These are phyloP conservation scores for Epichloe scottii DNA, from an alignment of 2,329 filamentous ascomycete species.

Conservation along the genomic window DNA sequence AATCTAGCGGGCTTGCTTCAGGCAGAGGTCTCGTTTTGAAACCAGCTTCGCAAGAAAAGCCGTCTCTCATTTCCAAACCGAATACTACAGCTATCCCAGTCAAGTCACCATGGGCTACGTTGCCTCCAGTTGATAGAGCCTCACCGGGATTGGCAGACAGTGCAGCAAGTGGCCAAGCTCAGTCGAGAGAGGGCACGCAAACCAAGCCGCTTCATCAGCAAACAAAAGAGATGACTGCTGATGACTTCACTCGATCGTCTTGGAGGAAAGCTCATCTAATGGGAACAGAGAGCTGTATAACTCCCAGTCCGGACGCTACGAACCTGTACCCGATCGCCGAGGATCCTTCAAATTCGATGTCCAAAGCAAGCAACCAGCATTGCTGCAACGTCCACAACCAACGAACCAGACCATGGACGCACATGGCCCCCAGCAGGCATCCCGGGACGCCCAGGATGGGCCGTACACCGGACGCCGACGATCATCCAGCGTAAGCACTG, in stretches of 20 bases:
- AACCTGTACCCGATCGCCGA: conserved; percentile 72
- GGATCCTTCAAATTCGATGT: conserved; percentile 55
- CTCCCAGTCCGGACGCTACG: conserved; percentile 87
- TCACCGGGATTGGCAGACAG: conserved; percentile 55
- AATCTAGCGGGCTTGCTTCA: conserved; percentile 33
- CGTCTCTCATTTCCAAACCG: conserved; percentile 61
- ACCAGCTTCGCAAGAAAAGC: conserved; percentile 52
- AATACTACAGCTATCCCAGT: conserved; percentile 53
- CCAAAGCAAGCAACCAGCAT: conserved; percentile 56
- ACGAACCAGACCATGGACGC: conserved; percentile 65
- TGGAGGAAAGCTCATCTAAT: conserved; percentile 60
- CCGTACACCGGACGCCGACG: conserved; percentile 65
- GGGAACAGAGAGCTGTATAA: conserved; percentile 75
- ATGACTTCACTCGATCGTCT: conserved; percentile 77
- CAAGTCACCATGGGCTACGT: conserved; percentile 83
- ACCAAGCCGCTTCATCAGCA: conserved; percentile 41
- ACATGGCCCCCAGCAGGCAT: conserved; percentile 75
- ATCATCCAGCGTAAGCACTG: conserved; percentile 85
- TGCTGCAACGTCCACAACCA: conserved; percentile 62
- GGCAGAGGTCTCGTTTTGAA: conserved; percentile 54
- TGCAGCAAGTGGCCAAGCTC: conserved; percentile 31
- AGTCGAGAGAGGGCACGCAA: conserved; percentile 41
- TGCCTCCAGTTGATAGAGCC: conserved; percentile 75
- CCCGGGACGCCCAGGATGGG: conserved; percentile 52
- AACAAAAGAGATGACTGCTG: conserved; percentile 74